phyloP scores from a whole-genome alignment of 768 basidiomycete species.

The Lactarius hatsudake region DNA sequence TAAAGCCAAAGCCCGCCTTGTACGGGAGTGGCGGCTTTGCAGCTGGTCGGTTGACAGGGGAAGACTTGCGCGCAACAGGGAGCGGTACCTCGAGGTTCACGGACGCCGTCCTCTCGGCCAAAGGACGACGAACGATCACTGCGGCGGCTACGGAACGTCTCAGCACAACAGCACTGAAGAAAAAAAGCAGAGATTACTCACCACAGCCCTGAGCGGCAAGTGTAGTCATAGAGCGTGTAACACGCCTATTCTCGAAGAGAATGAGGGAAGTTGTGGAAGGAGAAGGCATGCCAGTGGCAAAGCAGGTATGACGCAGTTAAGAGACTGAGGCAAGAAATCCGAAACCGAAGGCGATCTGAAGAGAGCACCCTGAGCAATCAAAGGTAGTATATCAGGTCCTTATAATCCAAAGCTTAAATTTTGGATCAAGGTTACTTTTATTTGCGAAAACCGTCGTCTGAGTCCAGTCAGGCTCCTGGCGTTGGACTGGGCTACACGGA shows the following conservation, averaged over 20 bases:
- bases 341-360: background rate
- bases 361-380: background rate
- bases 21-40: constrained; percentile 6
- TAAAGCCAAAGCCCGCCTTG: constrained; percentile 21
- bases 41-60: background rate
- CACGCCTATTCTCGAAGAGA: constrained; percentile 21
- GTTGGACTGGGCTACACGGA: background rate
- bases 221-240: constrained; percentile 17
- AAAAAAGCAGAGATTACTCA: background rate
- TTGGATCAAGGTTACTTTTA: background rate
- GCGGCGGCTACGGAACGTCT: constrained; percentile 1
- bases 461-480: background rate
- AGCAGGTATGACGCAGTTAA: background rate
- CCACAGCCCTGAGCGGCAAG: constrained; percentile 6
- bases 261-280: constrained; percentile 10
- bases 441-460: background rate
- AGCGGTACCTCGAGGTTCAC: constrained; percentile 1
- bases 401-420: background rate
- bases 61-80: background rate
- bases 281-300: constrained; percentile 20
- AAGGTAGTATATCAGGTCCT: background rate
- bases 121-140: constrained; percentile 16
- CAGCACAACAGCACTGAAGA: background rate
- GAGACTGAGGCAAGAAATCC: background rate
- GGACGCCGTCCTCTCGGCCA: constrained; percentile 7